Evolutionary conservation across 257 asterid genomes (phyloP).

Genomic region (Nicotiana sylvestris): DNA sequence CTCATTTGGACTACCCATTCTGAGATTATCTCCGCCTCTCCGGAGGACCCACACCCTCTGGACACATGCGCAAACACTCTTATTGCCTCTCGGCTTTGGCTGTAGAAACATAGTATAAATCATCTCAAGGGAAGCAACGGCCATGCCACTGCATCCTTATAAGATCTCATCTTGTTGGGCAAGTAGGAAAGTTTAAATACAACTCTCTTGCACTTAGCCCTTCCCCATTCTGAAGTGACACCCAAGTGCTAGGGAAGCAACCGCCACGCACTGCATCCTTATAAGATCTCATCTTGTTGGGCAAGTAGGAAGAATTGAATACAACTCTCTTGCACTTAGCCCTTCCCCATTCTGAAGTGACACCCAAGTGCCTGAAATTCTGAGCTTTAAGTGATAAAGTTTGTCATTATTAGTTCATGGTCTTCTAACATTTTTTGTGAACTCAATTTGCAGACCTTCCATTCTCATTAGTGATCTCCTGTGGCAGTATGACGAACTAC

Average conservation of each 20-base stretch:
- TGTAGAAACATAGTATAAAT: background rate
- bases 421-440: constrained; percentile 12
- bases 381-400: background rate
- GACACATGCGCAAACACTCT: background rate
- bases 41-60: background rate
- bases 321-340: background rate
- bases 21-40: background rate
- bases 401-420: constrained; percentile 5
- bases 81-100: background rate
- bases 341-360: background rate
- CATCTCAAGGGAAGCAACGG: background rate
- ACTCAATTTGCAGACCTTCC: constrained; percentile 61
- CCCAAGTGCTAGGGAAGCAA: background rate
- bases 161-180: background rate
- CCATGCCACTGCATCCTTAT: background rate
- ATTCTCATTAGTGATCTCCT: constrained; percentile 79
- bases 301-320: background rate
- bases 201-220: background rate
- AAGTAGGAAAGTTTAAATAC: background rate
- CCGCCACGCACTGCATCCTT: background rate
- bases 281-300: background rate
- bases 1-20: background rate
- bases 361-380: background rate
- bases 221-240: too few species aligned
- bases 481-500: constrained; percentile 53